Evolutionary conservation across 495 filamentous ascomycete genomes (phyloP), one percentile per base, ranked within the genome.

Genomic region (Neurospora sp.): DNA sequence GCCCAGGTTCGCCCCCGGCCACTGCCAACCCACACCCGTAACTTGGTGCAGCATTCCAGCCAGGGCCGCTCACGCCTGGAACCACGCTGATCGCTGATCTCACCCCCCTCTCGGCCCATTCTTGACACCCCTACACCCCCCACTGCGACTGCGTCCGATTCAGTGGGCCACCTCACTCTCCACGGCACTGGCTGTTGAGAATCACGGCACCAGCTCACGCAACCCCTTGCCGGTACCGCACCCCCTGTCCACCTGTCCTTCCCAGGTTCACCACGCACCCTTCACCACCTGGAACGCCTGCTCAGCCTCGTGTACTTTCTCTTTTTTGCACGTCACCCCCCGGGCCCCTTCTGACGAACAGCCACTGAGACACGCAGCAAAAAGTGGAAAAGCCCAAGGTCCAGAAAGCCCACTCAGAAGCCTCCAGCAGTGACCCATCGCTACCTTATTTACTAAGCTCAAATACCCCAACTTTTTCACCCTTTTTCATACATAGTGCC

Each of bases 301-400:
- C 79, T 80, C 79, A 80, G 78, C 79, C 79, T 79, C 79, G 79
- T 81, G 79, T 70, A 71, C 77, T 65, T 65, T 35, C 53, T 37
- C 14, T 65, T 35, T 35, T 37, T 70, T 71, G 76, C 77, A 80
- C 78, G 77, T 80, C 79, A 80, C 78, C 75, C 71, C 70, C 27
- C 12, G 53, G 27, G 27, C 48, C 53, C 53, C 53, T 65, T 70
- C 69, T 72, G 74, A 71, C 72, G 70, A 73, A 53, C 27, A 78
- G 76, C 79, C 79, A 76, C 76, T 75, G 79, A 78, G 76, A 80
- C 79, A 80, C 79, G 75, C 78, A 79, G 69, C 71, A 69, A 74
- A 71, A 74, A 69, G 71, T 65, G 53, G 53, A 65, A 65, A 65
- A 35, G 53, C 53, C 53, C 14, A 65, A 65, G 74, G 73, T 73